Conservation (phyloP, 108 stramenopile species). For the Cylindrotheca closterium region DNA sequence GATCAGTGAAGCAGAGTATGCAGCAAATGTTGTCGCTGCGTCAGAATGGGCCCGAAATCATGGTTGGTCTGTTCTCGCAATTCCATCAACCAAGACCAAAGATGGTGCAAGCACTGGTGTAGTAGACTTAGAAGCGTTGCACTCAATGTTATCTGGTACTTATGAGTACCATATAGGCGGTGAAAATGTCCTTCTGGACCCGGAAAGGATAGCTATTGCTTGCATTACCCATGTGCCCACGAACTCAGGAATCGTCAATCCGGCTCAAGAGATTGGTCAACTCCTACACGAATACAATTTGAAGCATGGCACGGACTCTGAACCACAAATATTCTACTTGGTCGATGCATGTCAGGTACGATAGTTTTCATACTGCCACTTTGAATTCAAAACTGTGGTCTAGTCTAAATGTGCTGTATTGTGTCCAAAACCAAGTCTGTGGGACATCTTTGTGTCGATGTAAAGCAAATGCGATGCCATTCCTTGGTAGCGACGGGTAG, state of each 20-base stretch:
- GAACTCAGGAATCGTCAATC: conserved; percentile 79
- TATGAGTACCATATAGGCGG: conserved; percentile 17
- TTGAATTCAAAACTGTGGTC: too few relatives aligned
- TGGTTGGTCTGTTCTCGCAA: conserved; percentile 53
- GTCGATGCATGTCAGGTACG: conserved; percentile 80
- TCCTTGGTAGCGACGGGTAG: conserved; percentile 72
- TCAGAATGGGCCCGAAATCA: conserved; percentile 59
- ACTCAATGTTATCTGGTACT: conserved; percentile 44
- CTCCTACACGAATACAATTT: conserved; percentile 35
- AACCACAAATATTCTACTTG: conserved; percentile 50
- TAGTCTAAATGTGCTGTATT: too few relatives aligned
- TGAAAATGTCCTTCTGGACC: conserved; percentile 29
- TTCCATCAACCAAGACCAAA: conserved; percentile 36
- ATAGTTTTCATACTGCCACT: neutral
- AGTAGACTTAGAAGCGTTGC: conserved; percentile 53
- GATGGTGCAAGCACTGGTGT: conserved; percentile 37
- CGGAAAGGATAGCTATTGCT: conserved; percentile 49
- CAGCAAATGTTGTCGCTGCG: conserved; percentile 80
- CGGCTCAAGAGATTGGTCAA: conserved; percentile 57
- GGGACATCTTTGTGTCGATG: conserved; percentile 67
- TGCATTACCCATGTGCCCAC: conserved; percentile 83
- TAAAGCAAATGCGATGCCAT: conserved; percentile 57
- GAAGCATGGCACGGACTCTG: neutral
- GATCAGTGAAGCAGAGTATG: conserved; percentile 74
- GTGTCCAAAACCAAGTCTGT: too few relatives aligned